Conservation (phyloP, 1,284 basidiomycete species). For the Somion occarium region DNA sequence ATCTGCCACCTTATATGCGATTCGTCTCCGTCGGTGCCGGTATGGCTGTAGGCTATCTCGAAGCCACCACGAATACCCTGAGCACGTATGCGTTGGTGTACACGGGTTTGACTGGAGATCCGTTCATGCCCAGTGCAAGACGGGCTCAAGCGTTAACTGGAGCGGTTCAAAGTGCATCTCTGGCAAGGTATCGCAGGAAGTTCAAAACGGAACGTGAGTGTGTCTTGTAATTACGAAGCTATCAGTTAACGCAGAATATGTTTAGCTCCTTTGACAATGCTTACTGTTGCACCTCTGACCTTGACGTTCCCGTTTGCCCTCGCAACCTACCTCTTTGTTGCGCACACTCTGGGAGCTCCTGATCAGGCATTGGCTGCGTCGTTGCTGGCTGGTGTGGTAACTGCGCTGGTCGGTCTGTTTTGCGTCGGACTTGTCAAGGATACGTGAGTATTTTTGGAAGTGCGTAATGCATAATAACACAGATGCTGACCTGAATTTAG, state of each 20-base stretch:
- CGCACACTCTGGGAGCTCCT: conserved; percentile 77
- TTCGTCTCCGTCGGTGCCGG: conserved; percentile 35
- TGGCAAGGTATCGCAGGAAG: conserved; percentile 39
- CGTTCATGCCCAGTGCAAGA: conserved; percentile 76
- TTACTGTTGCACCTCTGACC: conserved; percentile 78
- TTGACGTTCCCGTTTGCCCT: conserved; percentile 79
- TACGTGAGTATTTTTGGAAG: conserved; percentile 46
- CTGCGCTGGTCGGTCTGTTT: conserved; percentile 78
- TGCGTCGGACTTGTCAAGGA: conserved; percentile 81
- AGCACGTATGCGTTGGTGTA: conserved; percentile 85
- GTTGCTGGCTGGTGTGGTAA: conserved; percentile 73
- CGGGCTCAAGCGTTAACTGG: conserved; percentile 57
- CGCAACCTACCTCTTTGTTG: conserved; percentile 82
- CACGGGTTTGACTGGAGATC: conserved; percentile 80
- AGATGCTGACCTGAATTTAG: conserved; percentile 20
- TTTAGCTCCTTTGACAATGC: conserved; percentile 63
- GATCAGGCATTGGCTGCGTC: conserved; percentile 75
- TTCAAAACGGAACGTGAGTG: conserved; percentile 55
- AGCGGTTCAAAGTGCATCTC: conserved; percentile 34
- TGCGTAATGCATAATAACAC: not conserved
- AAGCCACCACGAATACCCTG: conserved; percentile 65
- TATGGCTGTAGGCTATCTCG: conserved; percentile 50
- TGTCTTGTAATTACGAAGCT: not conserved
- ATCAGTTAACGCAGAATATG: conserved; percentile 10
- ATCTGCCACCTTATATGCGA: conserved; percentile 44